Conservation (phyloP, 345 rosid species). For the Litchi chinensis region DNA sequence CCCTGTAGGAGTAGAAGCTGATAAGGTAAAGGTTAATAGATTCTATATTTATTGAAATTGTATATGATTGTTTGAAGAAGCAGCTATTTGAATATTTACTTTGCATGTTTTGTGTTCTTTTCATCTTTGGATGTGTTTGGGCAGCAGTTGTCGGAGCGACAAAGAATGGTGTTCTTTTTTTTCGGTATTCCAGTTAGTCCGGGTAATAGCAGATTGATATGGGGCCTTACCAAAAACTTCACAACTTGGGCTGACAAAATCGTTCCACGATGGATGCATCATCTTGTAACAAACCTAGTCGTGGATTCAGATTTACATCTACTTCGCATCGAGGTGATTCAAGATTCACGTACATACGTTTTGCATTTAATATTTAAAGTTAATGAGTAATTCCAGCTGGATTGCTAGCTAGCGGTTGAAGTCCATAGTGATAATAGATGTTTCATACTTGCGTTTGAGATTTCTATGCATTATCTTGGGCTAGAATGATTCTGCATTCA, state of each 20-base stretch:
- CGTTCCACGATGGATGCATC: constrained; percentile 84
- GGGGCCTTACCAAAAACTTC: constrained; percentile 76
- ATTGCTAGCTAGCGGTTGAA: too few species aligned
- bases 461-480: too few species aligned
- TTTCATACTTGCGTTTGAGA: too few species aligned
- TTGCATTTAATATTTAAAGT: too few species aligned
- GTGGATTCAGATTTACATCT: constrained; percentile 87
- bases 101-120: too few species aligned
- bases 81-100: too few species aligned
- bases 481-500: too few species aligned
- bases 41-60: background rate
- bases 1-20: too few species aligned
- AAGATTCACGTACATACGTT: background rate
- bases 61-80: too few species aligned
- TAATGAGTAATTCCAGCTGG: too few species aligned
- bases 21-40: too few species aligned
- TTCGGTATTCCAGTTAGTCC: constrained; percentile 89
- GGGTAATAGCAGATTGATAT: constrained; percentile 81
- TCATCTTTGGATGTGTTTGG: background rate
- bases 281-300: constrained; percentile 66
- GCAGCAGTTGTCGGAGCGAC: constrained; percentile 32
- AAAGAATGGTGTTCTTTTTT: constrained; percentile 54
- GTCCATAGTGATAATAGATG: too few species aligned
- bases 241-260: constrained; percentile 65
- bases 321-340: constrained; percentile 75